A percentile compares a stretch with the other conserved stretches of the same genome.
Conservation (phyloP, 2,329 filamentous ascomycete genomes). For the Lizonia empirigonia region DNA sequence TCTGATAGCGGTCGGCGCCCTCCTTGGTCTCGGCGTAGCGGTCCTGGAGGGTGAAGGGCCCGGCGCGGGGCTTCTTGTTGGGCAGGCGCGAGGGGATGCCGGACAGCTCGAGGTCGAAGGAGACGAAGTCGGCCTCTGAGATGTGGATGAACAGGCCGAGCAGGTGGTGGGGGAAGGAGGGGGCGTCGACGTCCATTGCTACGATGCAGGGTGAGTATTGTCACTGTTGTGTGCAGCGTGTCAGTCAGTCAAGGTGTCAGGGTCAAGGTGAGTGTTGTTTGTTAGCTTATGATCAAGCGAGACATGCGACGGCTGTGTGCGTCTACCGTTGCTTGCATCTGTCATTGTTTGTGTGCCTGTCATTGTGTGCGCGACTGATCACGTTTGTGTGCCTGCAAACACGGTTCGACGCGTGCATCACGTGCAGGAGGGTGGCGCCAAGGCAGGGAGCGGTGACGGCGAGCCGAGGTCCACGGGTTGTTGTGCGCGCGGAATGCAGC, state of each 20-base stretch:
- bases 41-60: constrained; percentile 61
- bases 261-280: constrained; percentile 12
- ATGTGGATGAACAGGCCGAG: constrained; percentile 64
- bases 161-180: constrained; percentile 57
- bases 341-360: no score
- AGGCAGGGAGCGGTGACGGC: no score
- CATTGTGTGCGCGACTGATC: no score
- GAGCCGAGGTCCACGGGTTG: no score
- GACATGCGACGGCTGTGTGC: not conserved
- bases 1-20: constrained; percentile 66
- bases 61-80: constrained; percentile 40
- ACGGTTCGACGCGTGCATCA: no score
- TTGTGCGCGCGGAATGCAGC: no score
- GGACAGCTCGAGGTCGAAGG: constrained; percentile 70
- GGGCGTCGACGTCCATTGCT: constrained; percentile 62
- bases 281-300: constrained; percentile 18
- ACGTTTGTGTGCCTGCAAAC: no score
- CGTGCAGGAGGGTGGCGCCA: no score
- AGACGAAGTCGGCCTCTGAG: constrained; percentile 64
- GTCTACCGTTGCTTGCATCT: no score
- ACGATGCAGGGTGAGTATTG: not conserved
- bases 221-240: not conserved
- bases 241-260: not conserved
- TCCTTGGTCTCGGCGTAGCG: constrained; percentile 65
- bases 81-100: constrained; percentile 59